phyloP scores from a whole-genome alignment of 2,329 filamentous ascomycete genomes.

The Pseudohalonectria lignicola region DNA sequence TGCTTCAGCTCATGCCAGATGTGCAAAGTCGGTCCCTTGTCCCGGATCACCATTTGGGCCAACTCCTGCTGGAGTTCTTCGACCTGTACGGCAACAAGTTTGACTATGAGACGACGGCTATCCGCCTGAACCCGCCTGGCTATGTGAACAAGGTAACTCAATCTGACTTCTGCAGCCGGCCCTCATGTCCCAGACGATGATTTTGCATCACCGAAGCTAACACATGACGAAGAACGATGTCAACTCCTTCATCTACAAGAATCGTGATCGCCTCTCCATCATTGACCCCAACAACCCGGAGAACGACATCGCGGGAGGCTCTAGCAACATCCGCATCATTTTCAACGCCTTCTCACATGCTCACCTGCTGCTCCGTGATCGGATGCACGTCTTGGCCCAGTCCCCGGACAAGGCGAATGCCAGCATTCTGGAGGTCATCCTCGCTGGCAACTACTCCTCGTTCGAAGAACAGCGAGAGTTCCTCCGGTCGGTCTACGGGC shows the following conservation, averaged over 20 bases:
- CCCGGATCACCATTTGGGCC: slow-evolving; percentile 59
- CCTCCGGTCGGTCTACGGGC: slow-evolving; percentile 24
- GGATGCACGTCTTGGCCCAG: slow-evolving; percentile 41
- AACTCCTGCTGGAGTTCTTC: slow-evolving; percentile 78
- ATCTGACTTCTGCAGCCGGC: background rate
- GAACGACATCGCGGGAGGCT: slow-evolving; percentile 89
- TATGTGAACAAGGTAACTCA: slow-evolving; percentile 64
- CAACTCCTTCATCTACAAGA: slow-evolving; percentile 40
- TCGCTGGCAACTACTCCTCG: slow-evolving; percentile 68
- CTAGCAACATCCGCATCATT: slow-evolving; percentile 57
- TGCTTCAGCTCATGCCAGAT: slow-evolving; percentile 70
- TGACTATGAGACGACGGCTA: slow-evolving; percentile 57
- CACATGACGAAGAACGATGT: slow-evolving; percentile 31
- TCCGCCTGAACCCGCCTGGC: slow-evolving; percentile 63
- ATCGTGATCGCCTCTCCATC: slow-evolving; percentile 64
- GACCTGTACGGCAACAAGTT: slow-evolving; percentile 82
- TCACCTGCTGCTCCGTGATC: slow-evolving; percentile 41
- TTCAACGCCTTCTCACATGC: slow-evolving; percentile 59
- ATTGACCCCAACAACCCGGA: slow-evolving; percentile 77
- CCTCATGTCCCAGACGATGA: too few relatives aligned
- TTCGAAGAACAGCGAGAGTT: slow-evolving; percentile 61
- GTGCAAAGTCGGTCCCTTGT: slow-evolving; percentile 49
- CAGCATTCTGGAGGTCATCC: slow-evolving; percentile 61
- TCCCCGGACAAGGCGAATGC: slow-evolving; percentile 12
- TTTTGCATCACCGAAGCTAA: too few relatives aligned